A percentile compares a stretch with the other conserved stretches of the same genome.
Conservation (phyloP, 2,329 filamentous ascomycete genomes). For the Penicillium sp. region DNA sequence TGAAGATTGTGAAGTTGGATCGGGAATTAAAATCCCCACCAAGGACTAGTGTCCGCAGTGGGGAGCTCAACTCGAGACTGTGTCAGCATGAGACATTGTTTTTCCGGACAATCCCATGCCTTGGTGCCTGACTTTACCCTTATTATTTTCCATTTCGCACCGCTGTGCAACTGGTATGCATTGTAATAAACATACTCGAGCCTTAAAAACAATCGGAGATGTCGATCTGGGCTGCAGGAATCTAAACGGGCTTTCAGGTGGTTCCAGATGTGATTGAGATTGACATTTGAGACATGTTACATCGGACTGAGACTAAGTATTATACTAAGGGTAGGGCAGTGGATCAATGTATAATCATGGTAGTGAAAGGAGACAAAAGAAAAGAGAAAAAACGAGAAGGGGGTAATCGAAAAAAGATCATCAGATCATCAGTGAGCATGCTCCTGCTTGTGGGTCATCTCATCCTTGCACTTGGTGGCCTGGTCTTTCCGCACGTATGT, state of each 20-base stretch:
- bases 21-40: background rate
- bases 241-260: slow-evolving; percentile 10
- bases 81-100: background rate
- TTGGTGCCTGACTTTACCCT: background rate
- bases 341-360: background rate
- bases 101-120: background rate
- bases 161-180: background rate
- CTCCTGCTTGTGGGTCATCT: slow-evolving; percentile 8
- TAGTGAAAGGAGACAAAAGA: background rate
- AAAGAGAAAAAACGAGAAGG: background rate
- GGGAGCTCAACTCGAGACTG: background rate
- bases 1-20: background rate
- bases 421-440: background rate
- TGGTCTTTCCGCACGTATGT: slow-evolving; percentile 56
- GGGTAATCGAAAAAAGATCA: background rate
- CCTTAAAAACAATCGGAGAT: background rate
- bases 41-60: background rate
- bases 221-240: slow-evolving; percentile 7
- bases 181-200: background rate
- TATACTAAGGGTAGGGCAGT: slow-evolving; percentile 5
- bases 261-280: background rate
- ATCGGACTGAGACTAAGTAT: slow-evolving; percentile 1
- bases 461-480: slow-evolving; percentile 31
- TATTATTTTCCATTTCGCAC: background rate
- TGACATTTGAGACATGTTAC: slow-evolving; percentile 1